Conservation (phyloP, 164 flowering plant genomes). For the Cinnamomum chago region DNA sequence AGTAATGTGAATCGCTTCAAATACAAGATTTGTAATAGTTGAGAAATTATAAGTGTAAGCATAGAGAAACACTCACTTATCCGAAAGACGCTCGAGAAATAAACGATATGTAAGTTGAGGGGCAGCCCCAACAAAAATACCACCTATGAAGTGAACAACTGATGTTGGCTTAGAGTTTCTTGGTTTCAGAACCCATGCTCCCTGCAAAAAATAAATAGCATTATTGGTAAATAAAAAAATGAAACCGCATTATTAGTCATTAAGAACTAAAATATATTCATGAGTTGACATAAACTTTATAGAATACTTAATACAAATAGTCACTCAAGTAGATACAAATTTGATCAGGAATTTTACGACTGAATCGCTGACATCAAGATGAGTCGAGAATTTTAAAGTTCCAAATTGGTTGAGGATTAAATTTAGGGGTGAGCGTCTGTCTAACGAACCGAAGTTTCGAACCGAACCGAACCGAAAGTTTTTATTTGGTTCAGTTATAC, state of each 20-base stretch:
- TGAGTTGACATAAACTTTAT: too few species aligned
- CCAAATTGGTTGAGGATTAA: neutral
- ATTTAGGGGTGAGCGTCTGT: too few species aligned
- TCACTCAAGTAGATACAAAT: neutral
- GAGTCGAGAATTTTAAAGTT: neutral
- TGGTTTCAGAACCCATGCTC: constrained; percentile 91
- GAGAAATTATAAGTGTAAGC: neutral
- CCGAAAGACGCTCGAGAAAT: constrained; percentile 84
- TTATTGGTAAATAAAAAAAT: neutral
- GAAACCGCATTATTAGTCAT: neutral
- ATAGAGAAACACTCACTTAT: constrained; percentile 51
- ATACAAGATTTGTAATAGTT: neutral
- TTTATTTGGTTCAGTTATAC: too few species aligned
- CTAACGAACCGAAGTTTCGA: too few species aligned
- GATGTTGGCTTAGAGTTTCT: constrained; percentile 42
- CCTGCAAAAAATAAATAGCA: constrained; percentile 32
- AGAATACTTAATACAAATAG: neutral
- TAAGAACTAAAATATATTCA: neutral
- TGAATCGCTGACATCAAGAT: neutral
- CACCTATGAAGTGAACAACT: constrained; percentile 87
- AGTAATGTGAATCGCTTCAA: neutral
- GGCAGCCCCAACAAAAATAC: constrained; percentile 96
- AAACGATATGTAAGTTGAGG: constrained; percentile 93
- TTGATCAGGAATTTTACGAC: neutral
- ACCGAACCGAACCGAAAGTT: too few species aligned